A percentile compares a stretch with the other conserved stretches of the same genome.
These are phyloP conservation scores for Moniliella sp. DNA, from an alignment of 1,284 basidiomycete genomes.

Conservation along the genomic window DNA sequence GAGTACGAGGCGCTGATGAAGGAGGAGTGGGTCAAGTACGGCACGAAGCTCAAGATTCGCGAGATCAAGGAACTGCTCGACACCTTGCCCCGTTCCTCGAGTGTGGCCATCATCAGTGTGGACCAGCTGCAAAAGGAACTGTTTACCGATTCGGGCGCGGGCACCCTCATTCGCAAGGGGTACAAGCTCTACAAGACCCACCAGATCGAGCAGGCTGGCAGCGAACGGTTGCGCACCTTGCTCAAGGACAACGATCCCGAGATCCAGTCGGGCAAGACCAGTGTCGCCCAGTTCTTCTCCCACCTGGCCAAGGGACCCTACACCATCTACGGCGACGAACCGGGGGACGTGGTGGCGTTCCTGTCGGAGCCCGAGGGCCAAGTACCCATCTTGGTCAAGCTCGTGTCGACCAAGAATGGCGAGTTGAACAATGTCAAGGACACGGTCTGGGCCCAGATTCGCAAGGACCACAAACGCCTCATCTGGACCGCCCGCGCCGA, in stretches of 20 bases:
- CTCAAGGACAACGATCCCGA: constrained; percentile 76
- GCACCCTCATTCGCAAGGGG: constrained; percentile 84
- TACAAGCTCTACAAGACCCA: constrained; percentile 87
- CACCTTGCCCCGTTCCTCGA: constrained; percentile 87
- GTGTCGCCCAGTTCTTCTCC: constrained; percentile 69
- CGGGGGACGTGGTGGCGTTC: constrained; percentile 78
- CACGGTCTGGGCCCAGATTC: constrained; percentile 86
- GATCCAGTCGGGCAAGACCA: constrained; percentile 59
- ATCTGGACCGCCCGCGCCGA: constrained; percentile 92
- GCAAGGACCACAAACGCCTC: constrained; percentile 75
- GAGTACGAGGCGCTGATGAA: constrained; percentile 94
- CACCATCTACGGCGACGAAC: constrained; percentile 93
- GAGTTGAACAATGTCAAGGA: constrained; percentile 82
- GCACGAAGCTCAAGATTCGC: constrained; percentile 93
- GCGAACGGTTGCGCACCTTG: constrained; percentile 50
- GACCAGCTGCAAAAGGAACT: constrained; percentile 86
- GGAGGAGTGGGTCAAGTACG: constrained; percentile 97
- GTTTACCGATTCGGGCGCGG: constrained; percentile 92
- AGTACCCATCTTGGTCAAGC: constrained; percentile 72
- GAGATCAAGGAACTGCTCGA: constrained; percentile 98
- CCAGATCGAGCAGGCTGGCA: constrained; percentile 60
- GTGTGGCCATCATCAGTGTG: constrained; percentile 89
- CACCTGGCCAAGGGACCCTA: constrained; percentile 48
- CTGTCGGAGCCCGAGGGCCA: constrained; percentile 77
- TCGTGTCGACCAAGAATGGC: constrained; percentile 66